A percentile compares a stretch with the other conserved stretches of the same genome.
phyloP scores from a whole-genome alignment of 805 yeast species.

The Ogataea pilisensis region DNA sequence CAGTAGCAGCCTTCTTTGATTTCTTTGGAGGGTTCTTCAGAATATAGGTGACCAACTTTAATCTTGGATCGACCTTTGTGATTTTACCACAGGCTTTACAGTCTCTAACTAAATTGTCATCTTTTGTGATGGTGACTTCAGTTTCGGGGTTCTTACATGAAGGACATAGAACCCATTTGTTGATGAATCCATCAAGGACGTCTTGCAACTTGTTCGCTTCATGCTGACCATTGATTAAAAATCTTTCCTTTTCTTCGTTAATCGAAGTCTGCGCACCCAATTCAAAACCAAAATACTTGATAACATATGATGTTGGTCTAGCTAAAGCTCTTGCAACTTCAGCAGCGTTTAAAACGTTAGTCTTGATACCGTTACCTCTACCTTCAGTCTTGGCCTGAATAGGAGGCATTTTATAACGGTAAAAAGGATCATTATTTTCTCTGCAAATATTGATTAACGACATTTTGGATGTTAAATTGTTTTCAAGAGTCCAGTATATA shows the following conservation, averaged over 20 bases:
- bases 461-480: constrained; percentile 42
- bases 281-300: constrained; percentile 94
- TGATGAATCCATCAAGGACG: constrained; percentile 88
- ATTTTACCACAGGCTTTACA: constrained; percentile 98
- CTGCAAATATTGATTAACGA: constrained; percentile 91
- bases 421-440: constrained; percentile 96
- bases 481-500: no score
- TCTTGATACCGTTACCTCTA: constrained; percentile 98
- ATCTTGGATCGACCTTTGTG: constrained; percentile 78
- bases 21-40: constrained; percentile 84
- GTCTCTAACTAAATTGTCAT: constrained; percentile 75
- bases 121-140: constrained; percentile 74
- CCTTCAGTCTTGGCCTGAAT: constrained; percentile 97
- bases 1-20: constrained; percentile 79
- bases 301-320: constrained; percentile 87
- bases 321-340: constrained; percentile 94
- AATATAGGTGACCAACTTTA: constrained; percentile 81
- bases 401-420: constrained; percentile 99
- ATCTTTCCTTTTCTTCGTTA: constrained; percentile 78
- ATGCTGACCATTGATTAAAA: constrained; percentile 91
- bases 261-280: constrained; percentile 93
- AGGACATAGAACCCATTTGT: constrained; percentile 88
- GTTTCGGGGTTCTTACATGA: constrained; percentile 98
- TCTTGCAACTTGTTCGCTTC: constrained; percentile 90
- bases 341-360: constrained; percentile 82